Conservation (phyloP, 495 filamentous ascomycete species). For the Neurospora sp. region DNA sequence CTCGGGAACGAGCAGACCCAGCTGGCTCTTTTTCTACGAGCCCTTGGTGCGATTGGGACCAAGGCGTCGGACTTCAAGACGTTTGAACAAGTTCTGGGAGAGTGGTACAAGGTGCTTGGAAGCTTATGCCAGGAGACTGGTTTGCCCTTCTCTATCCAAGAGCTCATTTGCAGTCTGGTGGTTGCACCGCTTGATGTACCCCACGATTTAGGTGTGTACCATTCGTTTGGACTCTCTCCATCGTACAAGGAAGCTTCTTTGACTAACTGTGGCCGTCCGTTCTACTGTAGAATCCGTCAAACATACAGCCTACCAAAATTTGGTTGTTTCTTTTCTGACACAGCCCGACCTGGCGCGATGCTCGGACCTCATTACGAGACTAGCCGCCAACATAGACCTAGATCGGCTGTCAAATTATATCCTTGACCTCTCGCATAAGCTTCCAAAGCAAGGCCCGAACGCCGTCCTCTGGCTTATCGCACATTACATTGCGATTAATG, state of each 20-base stretch:
- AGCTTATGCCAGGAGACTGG: slow-evolving; percentile 12
- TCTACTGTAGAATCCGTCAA: slow-evolving; percentile 5
- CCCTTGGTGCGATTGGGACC: slow-evolving; percentile 5
- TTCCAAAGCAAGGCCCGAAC: slow-evolving; percentile 4
- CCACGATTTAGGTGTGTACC: slow-evolving; percentile 11
- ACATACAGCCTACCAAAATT: slow-evolving; percentile 22
- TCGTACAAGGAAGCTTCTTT: not conserved
- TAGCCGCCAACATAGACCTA: slow-evolving; percentile 12
- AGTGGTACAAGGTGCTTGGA: slow-evolving; percentile 15
- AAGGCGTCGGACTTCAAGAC: slow-evolving; percentile 4
- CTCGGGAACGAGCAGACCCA: not conserved
- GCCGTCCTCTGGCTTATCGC: slow-evolving; percentile 64
- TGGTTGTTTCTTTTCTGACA: slow-evolving; percentile 30
- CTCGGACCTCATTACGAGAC: slow-evolving; percentile 9
- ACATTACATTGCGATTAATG: slow-evolving; percentile 69
- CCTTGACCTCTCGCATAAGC: not conserved
- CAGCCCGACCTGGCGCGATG: slow-evolving; percentile 13
- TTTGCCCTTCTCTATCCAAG: not conserved
- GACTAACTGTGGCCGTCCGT: not conserved
- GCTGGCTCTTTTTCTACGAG: slow-evolving; percentile 6
- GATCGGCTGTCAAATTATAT: slow-evolving; percentile 20
- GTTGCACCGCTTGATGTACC: slow-evolving; percentile 10
- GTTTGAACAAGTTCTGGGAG: slow-evolving; percentile 6
- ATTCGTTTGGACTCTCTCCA: not conserved
- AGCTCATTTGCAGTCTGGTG: slow-evolving; percentile 7